Percentiles rank a stretch among this genome's conserved stretches.
phyloP scores from a whole-genome alignment of 768 basidiomycete species.

The Kondoa malvinella region DNA sequence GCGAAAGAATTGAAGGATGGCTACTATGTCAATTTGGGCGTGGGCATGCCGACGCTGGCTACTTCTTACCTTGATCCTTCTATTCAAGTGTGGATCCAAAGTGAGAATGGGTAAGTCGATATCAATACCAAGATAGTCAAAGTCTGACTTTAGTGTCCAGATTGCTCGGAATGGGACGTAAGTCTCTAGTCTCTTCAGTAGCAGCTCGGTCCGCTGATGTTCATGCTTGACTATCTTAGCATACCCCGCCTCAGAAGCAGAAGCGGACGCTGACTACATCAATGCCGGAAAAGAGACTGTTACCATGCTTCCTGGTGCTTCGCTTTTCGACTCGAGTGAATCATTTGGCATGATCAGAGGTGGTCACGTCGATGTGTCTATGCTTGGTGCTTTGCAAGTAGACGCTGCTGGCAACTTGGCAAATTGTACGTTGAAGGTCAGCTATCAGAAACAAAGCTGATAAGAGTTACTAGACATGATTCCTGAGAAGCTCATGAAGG shows the following conservation, averaged over 20 bases:
- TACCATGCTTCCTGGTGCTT: slow-evolving; percentile 77
- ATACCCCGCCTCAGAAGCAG: slow-evolving; percentile 30
- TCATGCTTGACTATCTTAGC: slow-evolving; percentile 31
- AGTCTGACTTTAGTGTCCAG: background rate
- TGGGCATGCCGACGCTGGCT: slow-evolving; percentile 35
- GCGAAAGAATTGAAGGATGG: slow-evolving; percentile 74
- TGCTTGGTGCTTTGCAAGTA: slow-evolving; percentile 91
- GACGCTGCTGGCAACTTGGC: slow-evolving; percentile 77
- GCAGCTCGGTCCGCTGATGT: background rate
- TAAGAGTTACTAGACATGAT: slow-evolving; percentile 47
- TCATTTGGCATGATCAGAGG: slow-evolving; percentile 97
- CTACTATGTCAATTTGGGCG: slow-evolving; percentile 32
- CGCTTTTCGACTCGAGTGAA: slow-evolving; percentile 81
- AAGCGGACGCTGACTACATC: slow-evolving; percentile 50
- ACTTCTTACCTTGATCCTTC: slow-evolving; percentile 32
- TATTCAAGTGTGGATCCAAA: slow-evolving; percentile 34
- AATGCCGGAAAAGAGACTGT: slow-evolving; percentile 93
- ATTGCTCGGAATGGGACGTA: slow-evolving; percentile 6
- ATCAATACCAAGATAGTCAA: too few relatives aligned
- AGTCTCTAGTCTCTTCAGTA: background rate
- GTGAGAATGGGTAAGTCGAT: slow-evolving; percentile 35
- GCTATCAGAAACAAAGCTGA: slow-evolving; percentile 3
- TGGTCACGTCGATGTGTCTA: slow-evolving; percentile 82
- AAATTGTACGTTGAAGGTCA: slow-evolving; percentile 42
- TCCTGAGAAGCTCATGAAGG: slow-evolving; percentile 55